These are phyloP conservation scores for Fusarium sp. DNA, from an alignment of 2,329 filamentous ascomycete genomes.

Conservation along the genomic window DNA sequence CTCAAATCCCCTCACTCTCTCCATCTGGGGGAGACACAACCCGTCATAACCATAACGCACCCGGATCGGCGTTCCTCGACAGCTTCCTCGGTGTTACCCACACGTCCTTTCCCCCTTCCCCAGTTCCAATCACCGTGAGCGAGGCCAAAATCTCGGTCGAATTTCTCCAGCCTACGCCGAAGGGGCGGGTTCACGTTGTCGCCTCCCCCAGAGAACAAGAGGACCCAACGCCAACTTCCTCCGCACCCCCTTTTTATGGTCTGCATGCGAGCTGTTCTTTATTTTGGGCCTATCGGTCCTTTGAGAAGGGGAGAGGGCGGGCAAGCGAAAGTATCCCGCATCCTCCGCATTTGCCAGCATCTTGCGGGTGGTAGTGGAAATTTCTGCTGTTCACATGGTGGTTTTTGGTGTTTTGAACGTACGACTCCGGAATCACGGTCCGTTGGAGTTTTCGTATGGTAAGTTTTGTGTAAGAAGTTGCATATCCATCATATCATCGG, in stretches of 20 bases:
- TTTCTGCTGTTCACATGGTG: slow-evolving; percentile 18
- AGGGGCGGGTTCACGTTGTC: background rate
- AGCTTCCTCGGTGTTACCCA: slow-evolving; percentile 27
- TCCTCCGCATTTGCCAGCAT: slow-evolving; percentile 30
- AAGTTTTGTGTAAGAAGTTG: background rate
- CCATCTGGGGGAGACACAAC: slow-evolving; percentile 24
- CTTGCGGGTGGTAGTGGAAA: slow-evolving; percentile 7
- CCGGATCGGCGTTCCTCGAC: slow-evolving; percentile 11
- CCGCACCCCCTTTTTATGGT: slow-evolving; percentile 22
- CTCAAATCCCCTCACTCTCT: slow-evolving; percentile 19
- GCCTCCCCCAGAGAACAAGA: slow-evolving; percentile 26
- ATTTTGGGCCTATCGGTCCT: slow-evolving; percentile 29
- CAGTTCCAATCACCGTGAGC: slow-evolving; percentile 13
- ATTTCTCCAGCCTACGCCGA: slow-evolving; percentile 19
- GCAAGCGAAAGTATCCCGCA: slow-evolving; percentile 32
- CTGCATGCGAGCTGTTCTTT: slow-evolving; percentile 4
- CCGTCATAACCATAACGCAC: background rate
- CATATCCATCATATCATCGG: background rate
- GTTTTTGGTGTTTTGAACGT: background rate
- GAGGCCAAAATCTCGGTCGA: slow-evolving; percentile 13
- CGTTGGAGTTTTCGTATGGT: background rate
- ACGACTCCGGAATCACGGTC: slow-evolving; percentile 4
- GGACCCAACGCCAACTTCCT: slow-evolving; percentile 14
- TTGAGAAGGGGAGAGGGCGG: slow-evolving; percentile 13
- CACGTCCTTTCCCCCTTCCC: slow-evolving; percentile 10